Base-by-base conservation (phyloP, 331 rosid genomes). In the Rosa hybrid region DNA sequence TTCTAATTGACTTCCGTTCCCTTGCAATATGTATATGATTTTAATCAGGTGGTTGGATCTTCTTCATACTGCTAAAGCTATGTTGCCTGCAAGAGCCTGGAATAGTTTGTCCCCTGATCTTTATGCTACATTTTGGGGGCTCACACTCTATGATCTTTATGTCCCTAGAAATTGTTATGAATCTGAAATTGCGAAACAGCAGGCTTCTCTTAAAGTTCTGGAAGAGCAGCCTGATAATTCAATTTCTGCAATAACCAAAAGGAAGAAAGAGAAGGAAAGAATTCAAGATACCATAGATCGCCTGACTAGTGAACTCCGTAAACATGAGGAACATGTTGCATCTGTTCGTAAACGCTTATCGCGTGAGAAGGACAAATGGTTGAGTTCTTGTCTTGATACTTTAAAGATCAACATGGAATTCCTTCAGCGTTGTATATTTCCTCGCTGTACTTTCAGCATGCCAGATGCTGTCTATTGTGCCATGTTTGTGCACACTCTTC, bases 401-500 rank as follows among this genome's bases (percentile, higher is more conserved):
- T 83, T 92, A 44, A 96, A 96, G 91, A 96, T 96, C 87, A 96
- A 96, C 84, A 93, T 93, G 98, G 99, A 96, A 83, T 96, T 96
- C 84, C 99, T 96, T 89, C 99, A 96, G 88, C 97, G 98, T 54
- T 96, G 99, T 84, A 93, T 96, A 75, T 96, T 96, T 70, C 99
- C 99, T 51, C 99, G 99, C 77, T 96, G 99, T 82, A 93, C 99
- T 79, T 96, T 96, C 93, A 96, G 99, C 74, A 96, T 93, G 98
- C 94, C 99, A 23, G 99, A 96, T 84, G 99, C 99, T 57, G 98
- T 96, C 79, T 96, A 93, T 82, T 96, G 98, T 83, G 99, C 99
- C 80, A 92, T 86, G 91, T 96, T 96, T 86, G 99, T 96, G 49
- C 97, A 93, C 87, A 96, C 94, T 34, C 98, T 96, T 72, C 98